Percentiles rank a stretch among this genome's conserved stretches.
Evolutionary conservation across 345 rosid genomes (phyloP).

Genomic region (Brassica incana): DNA sequence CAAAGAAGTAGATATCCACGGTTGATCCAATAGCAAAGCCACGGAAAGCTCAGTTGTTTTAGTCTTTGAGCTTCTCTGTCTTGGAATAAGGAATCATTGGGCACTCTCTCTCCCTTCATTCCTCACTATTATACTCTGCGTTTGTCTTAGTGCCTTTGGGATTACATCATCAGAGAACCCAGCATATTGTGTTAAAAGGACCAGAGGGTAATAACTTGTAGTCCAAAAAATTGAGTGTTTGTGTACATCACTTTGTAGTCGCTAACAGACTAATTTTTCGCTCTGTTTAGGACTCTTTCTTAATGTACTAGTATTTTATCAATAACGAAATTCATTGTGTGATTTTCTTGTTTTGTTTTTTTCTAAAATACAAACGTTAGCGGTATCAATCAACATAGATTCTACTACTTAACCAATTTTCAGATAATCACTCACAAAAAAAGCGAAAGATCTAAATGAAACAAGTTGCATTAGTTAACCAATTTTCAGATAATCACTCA

Average conservation of each 20-base stretch:
- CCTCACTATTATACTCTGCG: not conserved
- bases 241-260: not conserved
- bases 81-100: not conserved
- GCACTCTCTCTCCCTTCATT: not conserved
- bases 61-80: slow-evolving; percentile 2
- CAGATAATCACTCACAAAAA: not conserved
- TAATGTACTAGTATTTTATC: not conserved
- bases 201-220: not conserved
- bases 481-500: too few relatives aligned
- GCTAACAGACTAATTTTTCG: not conserved
- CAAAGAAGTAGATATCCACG: not conserved
- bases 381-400: not conserved
- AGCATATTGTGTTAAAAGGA: not conserved
- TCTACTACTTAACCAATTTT: not conserved
- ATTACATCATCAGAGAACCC: not conserved
- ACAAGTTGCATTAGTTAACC: too few relatives aligned
- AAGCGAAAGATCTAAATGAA: not conserved
- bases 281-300: not conserved
- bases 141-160: not conserved
- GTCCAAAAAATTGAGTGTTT: not conserved
- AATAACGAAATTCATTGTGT: not conserved
- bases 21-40: not conserved
- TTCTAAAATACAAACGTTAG: not conserved
- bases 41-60: not conserved
- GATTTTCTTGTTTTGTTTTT: not conserved